Percentiles rank a stretch among this genome's conserved stretches.
Conservation (phyloP, 2,329 filamentous ascomycete genomes). For the Ceratocystis colombiana region DNA sequence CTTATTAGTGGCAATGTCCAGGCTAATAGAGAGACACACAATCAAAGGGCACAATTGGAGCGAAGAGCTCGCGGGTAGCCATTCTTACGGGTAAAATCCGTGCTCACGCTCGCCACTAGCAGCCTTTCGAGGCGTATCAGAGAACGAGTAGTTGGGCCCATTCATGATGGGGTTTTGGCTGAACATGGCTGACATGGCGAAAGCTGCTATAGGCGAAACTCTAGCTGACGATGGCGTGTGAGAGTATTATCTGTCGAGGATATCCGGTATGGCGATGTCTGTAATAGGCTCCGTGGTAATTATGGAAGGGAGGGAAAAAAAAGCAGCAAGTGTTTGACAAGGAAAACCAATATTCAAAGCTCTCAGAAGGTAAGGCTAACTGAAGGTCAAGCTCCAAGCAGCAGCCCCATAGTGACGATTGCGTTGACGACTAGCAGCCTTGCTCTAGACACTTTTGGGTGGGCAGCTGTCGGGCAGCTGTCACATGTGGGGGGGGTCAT, state of each 20-base stretch:
- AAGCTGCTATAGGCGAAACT: background rate
- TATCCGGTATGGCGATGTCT: background rate
- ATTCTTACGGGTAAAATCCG: constrained; percentile 78
- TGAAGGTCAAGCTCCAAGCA: background rate
- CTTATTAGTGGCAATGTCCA: constrained; percentile 6
- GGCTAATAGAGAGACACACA: background rate
- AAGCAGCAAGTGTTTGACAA: background rate
- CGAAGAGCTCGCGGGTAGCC: background rate
- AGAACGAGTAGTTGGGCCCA: constrained; percentile 59
- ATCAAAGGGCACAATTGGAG: background rate
- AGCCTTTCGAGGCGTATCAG: constrained; percentile 45
- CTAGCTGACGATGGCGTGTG: background rate
- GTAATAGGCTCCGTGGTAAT: background rate
- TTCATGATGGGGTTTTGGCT: constrained; percentile 60
- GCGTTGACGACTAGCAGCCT: constrained; percentile 40
- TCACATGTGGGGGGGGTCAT: background rate
- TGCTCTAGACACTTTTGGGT: constrained; percentile 30
- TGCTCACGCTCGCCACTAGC: constrained; percentile 52
- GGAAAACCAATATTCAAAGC: constrained; percentile 2
- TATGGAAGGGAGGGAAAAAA: background rate
- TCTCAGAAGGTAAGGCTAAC: constrained; percentile 7
- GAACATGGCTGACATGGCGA: constrained; percentile 53
- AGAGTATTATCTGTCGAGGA: background rate
- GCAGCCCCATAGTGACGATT: constrained; percentile 18
- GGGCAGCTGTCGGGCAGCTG: background rate